Evolutionary conservation across 352 stramenopile genomes (phyloP), one percentile per base, ranked within the genome.

Genomic region (Blastocystis sp.): DNA sequence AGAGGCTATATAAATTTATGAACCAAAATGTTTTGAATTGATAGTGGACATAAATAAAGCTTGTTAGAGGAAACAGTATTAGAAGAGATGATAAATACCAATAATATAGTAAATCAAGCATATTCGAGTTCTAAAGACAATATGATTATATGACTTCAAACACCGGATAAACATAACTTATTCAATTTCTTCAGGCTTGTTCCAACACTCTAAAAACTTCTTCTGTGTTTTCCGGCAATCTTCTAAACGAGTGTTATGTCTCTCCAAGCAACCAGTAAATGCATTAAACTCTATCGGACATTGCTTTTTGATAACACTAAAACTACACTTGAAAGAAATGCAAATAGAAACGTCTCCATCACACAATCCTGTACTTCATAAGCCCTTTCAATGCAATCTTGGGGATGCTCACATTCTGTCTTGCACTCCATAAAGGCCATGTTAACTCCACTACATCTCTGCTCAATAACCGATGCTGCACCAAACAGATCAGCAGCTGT

Each of bases 401-500:
- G 73, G n/a, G 76, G 76, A 53, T 88, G 50, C 24, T 88, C 76
- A 8, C 64, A 76, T 20, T 88, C 41, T 37, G 34, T 78, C 54
- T 88, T 88, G 64, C 76, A 88, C 43, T 88, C 76, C 76, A 88
- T 88, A 20, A 88, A 88, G 3, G 50, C 53, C 8, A 88, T 88
- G 76, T 75, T 88, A 43, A 76, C 26, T 43, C 76, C 47, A 26
- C 54, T 62, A 47, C 76, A 88, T 6, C 45, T 79, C 43, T 88
- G n/a, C 20, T 73, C 76, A n/a, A 88, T 88, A 5, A 88, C n/a
- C 3, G 50, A 24, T 3, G 76, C 76, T 20, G 47, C 39, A 78
- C 54, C 76, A 37, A 88, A 76, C 9, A 88, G 76, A 63, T 88
- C 76, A 3, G 70, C 70, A 20, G 70, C 70, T 37, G 70, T 81